phyloP scores from a whole-genome alignment of 2,329 filamentous ascomycete species.

The Colletotrichum tanaceti region DNA sequence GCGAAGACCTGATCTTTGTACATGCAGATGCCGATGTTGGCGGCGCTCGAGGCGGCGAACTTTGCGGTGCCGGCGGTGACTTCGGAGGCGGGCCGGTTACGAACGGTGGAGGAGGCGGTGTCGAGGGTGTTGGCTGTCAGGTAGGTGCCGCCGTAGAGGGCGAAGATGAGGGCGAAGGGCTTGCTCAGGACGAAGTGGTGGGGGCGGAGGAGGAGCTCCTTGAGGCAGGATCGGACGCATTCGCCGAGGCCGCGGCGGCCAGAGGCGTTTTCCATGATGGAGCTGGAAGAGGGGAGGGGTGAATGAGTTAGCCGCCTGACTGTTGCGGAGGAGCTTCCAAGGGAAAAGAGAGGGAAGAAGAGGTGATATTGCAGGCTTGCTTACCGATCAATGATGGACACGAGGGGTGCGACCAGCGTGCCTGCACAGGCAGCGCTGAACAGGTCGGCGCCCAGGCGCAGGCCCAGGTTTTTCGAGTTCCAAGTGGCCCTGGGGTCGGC shows the following conservation, averaged over 20 bases:
- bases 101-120: constrained; percentile 76
- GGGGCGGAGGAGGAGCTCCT: constrained; percentile 68
- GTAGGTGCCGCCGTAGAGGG: constrained; percentile 90
- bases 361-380: constrained; percentile 7
- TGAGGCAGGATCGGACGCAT: constrained; percentile 70
- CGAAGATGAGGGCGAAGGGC: constrained; percentile 76
- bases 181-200: constrained; percentile 71
- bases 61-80: constrained; percentile 82
- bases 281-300: constrained; percentile 56
- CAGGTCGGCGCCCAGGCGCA: constrained; percentile 75
- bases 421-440: constrained; percentile 78
- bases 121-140: constrained; percentile 89
- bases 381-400: constrained; percentile 88
- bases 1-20: constrained; percentile 93
- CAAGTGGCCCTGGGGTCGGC: constrained; percentile 55
- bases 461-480: constrained; percentile 80
- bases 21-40: constrained; percentile 87
- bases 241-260: constrained; percentile 69
- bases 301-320: too few species aligned
- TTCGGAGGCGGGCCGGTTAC: constrained; percentile 65
- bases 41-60: constrained; percentile 81
- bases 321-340: too few species aligned
- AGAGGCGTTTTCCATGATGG: constrained; percentile 85
- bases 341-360: too few species aligned
- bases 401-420: constrained; percentile 81